Base-by-base conservation (phyloP, 192 early-diverging fungal genomes). In the Coemansia sp. region DNA sequence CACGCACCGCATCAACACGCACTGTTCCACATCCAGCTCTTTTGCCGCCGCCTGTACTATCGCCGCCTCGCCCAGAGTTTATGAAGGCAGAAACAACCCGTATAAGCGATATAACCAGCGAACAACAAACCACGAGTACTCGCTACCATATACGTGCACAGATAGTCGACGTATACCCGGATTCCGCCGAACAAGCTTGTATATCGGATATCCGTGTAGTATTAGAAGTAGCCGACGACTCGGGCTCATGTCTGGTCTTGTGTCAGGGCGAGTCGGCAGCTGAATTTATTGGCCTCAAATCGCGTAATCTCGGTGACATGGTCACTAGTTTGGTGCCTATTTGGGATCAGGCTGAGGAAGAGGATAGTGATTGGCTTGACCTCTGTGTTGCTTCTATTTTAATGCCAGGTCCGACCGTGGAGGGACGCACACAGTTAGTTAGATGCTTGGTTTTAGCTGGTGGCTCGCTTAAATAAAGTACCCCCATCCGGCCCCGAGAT, bases 191-290 rank as follows among this genome's bases (percentile, higher is more conserved):
- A 11, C 27, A 66, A 13, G 22, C 49, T 62, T 39, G 52, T 22
- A 34, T 64, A 1, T 33, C 53, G 53, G 16, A 36, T 66, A 38
- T 66, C 55, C 55, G 64, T 52, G 22, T 72, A 20, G 43, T 53
- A 6, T 34, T 66, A 2, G 71, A 72, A 15, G 64, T 72, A 0
- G 58, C 65, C 13, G 71, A 72, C 57, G 34, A 41, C 43, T 72
- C 71, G 15, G 57, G 64, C n/a, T 66, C 39, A 3, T 72, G 71
- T 18, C 43, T 72, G 38, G 64, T 58, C 15, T 62, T 72, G 65
- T 66, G 71, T 39, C 55, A 61, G 5, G 40, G 68, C 27, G 16
- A 46, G 16, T 40, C 46, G 6, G 60, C 44, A 1, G 33, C 31
- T n/a, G 44, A 57, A 31, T 16, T 57, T 31, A 11, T 57, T 12